These are phyloP conservation scores for Albophoma yamanashiensis DNA, from an alignment of 2,329 filamentous ascomycete genomes.

Conservation along the genomic window DNA sequence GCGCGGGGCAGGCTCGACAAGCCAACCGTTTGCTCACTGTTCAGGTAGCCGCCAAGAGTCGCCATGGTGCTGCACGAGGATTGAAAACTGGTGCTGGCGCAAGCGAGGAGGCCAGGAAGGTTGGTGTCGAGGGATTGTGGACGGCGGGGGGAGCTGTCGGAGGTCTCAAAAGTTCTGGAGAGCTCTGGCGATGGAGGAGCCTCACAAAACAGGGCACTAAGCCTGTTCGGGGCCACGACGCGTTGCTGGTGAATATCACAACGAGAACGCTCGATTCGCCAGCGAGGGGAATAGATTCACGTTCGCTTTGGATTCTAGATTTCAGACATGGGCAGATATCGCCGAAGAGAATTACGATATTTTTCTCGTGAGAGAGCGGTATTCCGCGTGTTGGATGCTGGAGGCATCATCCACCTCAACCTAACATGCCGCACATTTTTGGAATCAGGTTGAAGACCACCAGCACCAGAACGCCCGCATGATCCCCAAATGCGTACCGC, in stretches of 20 bases:
- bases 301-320: background rate
- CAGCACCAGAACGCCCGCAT: too few species aligned
- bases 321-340: background rate
- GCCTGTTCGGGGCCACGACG: background rate
- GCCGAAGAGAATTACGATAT: background rate
- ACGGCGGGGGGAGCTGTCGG: background rate
- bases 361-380: too few species aligned
- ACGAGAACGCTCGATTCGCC: background rate
- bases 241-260: background rate
- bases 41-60: slow-evolving; percentile 32
- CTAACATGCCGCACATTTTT: too few species aligned
- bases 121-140: background rate
- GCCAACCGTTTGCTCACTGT: slow-evolving; percentile 21
- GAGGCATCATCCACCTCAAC: too few species aligned
- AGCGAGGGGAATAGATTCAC: background rate
- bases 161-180: background rate
- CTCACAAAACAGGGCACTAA: background rate
- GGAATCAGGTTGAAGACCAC: too few species aligned
- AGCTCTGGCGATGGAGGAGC: background rate
- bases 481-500: too few species aligned
- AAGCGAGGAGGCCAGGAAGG: background rate
- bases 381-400: too few species aligned
- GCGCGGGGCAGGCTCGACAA: background rate
- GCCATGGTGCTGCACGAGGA: slow-evolving; percentile 21
- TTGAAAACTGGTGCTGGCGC: background rate